Evolutionary conservation across 208 protist species (phyloP).

Genomic region (Trypanosoma theileri): DNA sequence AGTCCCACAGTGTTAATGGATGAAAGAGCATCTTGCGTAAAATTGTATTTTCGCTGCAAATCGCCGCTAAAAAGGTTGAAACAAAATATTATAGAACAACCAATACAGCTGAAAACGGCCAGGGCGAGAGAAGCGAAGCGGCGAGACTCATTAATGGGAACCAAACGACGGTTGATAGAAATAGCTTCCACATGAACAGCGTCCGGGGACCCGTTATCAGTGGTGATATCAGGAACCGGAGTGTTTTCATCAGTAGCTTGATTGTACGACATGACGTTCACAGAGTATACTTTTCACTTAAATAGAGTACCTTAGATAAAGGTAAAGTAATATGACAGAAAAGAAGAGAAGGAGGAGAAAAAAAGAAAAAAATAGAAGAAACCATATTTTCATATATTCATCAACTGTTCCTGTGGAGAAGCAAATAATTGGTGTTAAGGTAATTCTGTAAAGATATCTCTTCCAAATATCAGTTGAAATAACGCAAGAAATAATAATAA

Average conservation of each 20-base stretch:
- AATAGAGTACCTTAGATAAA: too few relatives aligned
- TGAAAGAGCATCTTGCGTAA: constrained; percentile 54
- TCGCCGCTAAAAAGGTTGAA: constrained; percentile 61
- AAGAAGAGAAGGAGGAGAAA: constrained; percentile 3
- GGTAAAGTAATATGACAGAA: not conserved
- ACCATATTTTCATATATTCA: too few relatives aligned
- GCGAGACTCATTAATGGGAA: not conserved
- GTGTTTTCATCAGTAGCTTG: not conserved
- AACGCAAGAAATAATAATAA: too few relatives aligned
- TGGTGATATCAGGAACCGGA: not conserved
- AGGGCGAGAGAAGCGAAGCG: constrained; percentile 33
- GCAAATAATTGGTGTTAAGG: too few relatives aligned
- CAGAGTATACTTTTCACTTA: too few relatives aligned
- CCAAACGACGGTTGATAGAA: not conserved
- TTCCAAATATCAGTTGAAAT: too few relatives aligned
- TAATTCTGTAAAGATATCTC: too few relatives aligned
- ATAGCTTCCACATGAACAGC: not conserved
- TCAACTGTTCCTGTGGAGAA: too few relatives aligned
- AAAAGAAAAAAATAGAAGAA: constrained; percentile 1
- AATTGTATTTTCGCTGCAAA: constrained; percentile 30
- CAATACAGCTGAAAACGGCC: constrained; percentile 25
- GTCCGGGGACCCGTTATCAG: not conserved
- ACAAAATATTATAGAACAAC: constrained; percentile 41
- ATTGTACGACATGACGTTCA: not conserved
- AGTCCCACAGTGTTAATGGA: constrained; percentile 57